Conservation (phyloP, 108 stramenopile genomes). For the Cyclotella cryptica region DNA sequence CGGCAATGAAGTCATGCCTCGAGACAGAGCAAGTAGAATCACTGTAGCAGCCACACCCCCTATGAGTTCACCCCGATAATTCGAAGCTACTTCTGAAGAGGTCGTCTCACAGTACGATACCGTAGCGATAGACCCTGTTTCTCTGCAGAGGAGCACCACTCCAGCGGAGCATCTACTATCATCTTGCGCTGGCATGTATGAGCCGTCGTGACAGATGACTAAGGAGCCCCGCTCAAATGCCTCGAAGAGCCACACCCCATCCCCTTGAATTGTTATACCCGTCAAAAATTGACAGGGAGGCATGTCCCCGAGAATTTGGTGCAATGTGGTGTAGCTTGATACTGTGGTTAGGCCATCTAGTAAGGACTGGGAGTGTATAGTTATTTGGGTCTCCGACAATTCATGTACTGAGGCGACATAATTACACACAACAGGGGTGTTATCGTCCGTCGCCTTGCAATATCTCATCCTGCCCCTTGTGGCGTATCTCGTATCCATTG, state of each 20-base stretch:
- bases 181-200: neutral
- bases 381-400: neutral
- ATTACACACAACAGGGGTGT: too few relatives aligned
- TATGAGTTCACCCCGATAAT: constrained; percentile 16
- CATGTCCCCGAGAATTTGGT: neutral
- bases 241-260: constrained; percentile 1
- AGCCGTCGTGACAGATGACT: constrained; percentile 1
- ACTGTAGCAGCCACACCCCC: neutral
- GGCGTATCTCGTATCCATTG: neutral
- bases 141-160: neutral
- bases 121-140: neutral
- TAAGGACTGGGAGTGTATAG: too few relatives aligned
- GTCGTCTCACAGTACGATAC: neutral
- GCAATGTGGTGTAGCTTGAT: neutral
- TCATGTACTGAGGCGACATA: neutral
- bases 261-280: neutral
- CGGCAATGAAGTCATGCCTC: neutral
- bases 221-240: neutral
- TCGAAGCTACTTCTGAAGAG: neutral
- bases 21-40: neutral
- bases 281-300: neutral
- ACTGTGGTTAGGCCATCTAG: neutral
- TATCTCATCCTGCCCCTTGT: neutral
- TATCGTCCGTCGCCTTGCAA: neutral
- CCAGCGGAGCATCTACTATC: neutral